These are phyloP conservation scores for Platanthera zijinensis DNA, from an alignment of 106 monocot species.

Conservation along the genomic window DNA sequence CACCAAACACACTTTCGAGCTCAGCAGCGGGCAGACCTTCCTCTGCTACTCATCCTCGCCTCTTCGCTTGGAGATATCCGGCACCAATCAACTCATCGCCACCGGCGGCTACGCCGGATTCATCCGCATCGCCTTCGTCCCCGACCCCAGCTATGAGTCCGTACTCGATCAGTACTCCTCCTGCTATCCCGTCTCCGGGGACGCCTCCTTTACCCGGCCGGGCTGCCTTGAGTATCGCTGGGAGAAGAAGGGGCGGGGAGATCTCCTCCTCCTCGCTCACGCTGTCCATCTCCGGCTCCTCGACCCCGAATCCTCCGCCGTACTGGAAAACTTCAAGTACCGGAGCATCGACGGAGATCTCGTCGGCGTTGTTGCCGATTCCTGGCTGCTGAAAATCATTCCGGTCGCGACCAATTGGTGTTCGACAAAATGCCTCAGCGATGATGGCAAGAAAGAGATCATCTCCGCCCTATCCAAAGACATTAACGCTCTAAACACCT, in stretches of 20 bases:
- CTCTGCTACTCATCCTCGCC: conserved; percentile 76
- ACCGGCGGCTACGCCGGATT: conserved; percentile 38
- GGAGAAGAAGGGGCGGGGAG: conserved; percentile 74
- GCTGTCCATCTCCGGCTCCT: conserved; percentile 74
- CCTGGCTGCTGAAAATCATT: conserved; percentile 59
- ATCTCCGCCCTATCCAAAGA: conserved; percentile 51
- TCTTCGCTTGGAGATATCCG: conserved; percentile 29
- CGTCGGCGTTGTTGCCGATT: conserved; percentile 73
- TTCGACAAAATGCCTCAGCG: conserved; percentile 49
- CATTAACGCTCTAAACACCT: conserved; percentile 25
- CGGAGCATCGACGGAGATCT: conserved; percentile 79
- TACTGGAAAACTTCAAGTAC: conserved; percentile 51
- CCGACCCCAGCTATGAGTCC: conserved; percentile 32
- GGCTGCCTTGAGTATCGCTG: conserved; percentile 67
- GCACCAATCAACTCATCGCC: conserved; percentile 21
- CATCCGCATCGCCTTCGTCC: conserved; percentile 50
- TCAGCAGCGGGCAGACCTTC: conserved; percentile 66
- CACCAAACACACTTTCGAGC: conserved; percentile 52
- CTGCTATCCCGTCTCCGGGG: conserved; percentile 77
- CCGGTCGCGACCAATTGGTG: conserved; percentile 65
- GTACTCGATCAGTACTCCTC: conserved; percentile 66
- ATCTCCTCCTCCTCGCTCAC: conserved; percentile 77
- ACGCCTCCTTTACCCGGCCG: conserved; percentile 38
- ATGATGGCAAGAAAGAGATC: conserved; percentile 43
- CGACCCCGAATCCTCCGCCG: conserved; percentile 9